phyloP scores from a whole-genome alignment of 148 eudicot species.

The Diospyros kaki region DNA sequence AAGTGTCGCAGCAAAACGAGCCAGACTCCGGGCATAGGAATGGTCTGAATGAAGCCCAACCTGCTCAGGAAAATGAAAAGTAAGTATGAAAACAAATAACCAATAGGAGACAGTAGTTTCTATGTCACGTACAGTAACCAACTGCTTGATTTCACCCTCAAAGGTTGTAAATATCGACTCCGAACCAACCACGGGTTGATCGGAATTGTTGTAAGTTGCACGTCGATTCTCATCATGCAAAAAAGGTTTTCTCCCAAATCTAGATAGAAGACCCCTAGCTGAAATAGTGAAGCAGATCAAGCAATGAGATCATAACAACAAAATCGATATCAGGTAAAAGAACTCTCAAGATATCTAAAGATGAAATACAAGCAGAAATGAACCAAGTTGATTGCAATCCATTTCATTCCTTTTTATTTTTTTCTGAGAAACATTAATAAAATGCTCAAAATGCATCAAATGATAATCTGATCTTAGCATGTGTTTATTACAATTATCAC shows the following conservation, averaged over 20 bases:
- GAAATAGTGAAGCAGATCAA: slow-evolving; percentile 12
- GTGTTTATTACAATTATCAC: background rate
- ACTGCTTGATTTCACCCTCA: slow-evolving; percentile 75
- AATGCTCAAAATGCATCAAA: no score
- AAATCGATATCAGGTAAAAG: background rate
- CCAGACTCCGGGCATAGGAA: slow-evolving; percentile 82
- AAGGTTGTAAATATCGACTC: slow-evolving; percentile 58
- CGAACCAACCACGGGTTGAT: slow-evolving; percentile 27
- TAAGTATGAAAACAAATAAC: slow-evolving; percentile 8
- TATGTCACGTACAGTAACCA: slow-evolving; percentile 60
- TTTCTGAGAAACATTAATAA: no score
- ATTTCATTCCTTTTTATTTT: background rate
- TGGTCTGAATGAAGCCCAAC: slow-evolving; percentile 76
- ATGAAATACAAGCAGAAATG: background rate
- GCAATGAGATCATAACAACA: slow-evolving; percentile 9
- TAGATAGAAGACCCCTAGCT: slow-evolving; percentile 51
- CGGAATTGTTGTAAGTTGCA: slow-evolving; percentile 53
- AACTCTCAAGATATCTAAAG: slow-evolving; percentile 1
- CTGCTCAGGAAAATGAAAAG: slow-evolving; percentile 32
- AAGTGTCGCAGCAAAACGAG: slow-evolving; percentile 86
- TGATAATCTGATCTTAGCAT: background rate
- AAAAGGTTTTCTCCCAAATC: slow-evolving; percentile 48
- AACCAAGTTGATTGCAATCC: background rate
- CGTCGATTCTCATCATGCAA: slow-evolving; percentile 68
- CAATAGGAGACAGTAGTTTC: background rate